A percentile compares a stretch with the other conserved stretches of the same genome.
Conservation (phyloP, 108 stramenopile genomes). For the Cyclotella baltica region DNA sequence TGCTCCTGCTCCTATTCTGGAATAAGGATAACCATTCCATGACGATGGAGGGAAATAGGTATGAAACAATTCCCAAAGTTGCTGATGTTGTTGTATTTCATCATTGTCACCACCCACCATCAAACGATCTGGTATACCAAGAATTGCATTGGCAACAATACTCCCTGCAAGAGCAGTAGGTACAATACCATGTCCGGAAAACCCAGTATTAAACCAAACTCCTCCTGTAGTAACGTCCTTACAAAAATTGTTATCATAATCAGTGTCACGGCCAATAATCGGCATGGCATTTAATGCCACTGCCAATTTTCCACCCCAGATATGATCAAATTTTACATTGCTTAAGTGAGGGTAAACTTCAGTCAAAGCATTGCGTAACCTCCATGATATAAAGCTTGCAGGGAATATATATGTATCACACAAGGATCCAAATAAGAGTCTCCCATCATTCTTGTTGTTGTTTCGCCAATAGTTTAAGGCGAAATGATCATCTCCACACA, state of each 20-base stretch:
- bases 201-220: conserved; percentile 49
- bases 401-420: conserved; percentile 37
- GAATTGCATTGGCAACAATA: conserved; percentile 46
- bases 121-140: conserved; percentile 29
- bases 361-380: conserved; percentile 35
- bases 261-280: conserved; percentile 40
- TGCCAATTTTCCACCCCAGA: conserved; percentile 47
- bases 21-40: conserved; percentile 48
- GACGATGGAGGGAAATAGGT: conserved; percentile 42
- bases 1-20: conserved; percentile 30
- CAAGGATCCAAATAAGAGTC: conserved; percentile 43
- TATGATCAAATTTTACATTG: conserved; percentile 34
- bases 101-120: background rate
- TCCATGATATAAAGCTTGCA: conserved; percentile 28
- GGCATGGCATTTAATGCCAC: conserved; percentile 44
- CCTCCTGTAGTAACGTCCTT: conserved; percentile 15
- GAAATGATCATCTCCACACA: conserved; percentile 48
- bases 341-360: conserved; percentile 45
- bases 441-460: conserved; percentile 21
- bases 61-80: conserved; percentile 46
- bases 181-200: conserved; percentile 50
- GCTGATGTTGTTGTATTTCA: background rate
- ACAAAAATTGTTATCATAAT: conserved; percentile 28
- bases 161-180: conserved; percentile 48
- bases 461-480: conserved; percentile 51